phyloP scores from a whole-genome alignment of 2,329 filamentous ascomycete genomes.

The Phialophora chinensis region DNA sequence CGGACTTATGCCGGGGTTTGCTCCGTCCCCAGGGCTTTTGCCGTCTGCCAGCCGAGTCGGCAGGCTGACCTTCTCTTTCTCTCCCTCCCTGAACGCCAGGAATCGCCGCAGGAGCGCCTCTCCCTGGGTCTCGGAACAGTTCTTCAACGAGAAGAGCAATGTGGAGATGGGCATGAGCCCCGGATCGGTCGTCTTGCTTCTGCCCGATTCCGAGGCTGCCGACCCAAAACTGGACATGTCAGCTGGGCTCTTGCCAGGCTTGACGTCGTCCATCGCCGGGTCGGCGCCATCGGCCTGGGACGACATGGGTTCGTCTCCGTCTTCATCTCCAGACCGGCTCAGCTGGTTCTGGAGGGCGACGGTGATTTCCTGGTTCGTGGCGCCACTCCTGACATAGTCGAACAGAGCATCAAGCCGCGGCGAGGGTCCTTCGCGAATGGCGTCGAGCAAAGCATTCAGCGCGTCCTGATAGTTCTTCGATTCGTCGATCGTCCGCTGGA shows the following conservation, averaged over 20 bases:
- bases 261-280: neutral
- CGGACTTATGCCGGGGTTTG: neutral
- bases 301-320: constrained; percentile 17
- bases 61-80: constrained; percentile 11
- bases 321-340: constrained; percentile 18
- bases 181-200: neutral
- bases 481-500: constrained; percentile 35
- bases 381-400: constrained; percentile 20
- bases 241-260: constrained; percentile 2
- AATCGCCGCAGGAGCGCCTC: constrained; percentile 25
- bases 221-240: constrained; percentile 9
- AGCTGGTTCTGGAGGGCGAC: constrained; percentile 16
- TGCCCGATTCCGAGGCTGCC: neutral
- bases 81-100: constrained; percentile 9
- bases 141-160: constrained; percentile 21
- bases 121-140: constrained; percentile 14
- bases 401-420: constrained; percentile 23
- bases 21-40: constrained; percentile 10
- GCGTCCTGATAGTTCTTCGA: constrained; percentile 33
- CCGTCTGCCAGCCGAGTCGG: constrained; percentile 2
- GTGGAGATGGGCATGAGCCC: neutral
- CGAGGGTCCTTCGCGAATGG: constrained; percentile 29
- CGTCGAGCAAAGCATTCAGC: constrained; percentile 27
- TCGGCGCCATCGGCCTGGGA: constrained; percentile 3
- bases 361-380: constrained; percentile 24